Evolutionary conservation across 495 filamentous ascomycete species (phyloP), one percentile per base, ranked within the genome.

Genomic region (Podospora conica): DNA sequence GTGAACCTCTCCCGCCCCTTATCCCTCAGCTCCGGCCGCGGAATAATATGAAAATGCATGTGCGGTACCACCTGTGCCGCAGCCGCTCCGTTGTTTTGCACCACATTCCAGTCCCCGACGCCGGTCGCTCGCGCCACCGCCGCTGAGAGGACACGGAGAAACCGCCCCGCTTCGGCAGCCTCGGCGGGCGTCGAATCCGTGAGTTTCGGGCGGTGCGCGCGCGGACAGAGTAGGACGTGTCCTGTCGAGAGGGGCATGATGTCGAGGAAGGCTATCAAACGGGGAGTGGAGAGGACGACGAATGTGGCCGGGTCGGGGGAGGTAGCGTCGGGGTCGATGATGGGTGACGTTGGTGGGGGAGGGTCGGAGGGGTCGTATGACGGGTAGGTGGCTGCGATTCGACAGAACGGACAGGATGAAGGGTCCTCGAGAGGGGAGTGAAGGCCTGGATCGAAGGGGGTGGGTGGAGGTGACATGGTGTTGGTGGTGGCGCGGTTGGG

Each of bases 11-110:
- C 76, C 76, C 78, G 69, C 78, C 80, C 23, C 68, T 73, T 65
- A 53, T 73, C 75, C 71, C 80, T 71, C 31, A 85, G 68, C 74
- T 83, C 82, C 25, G 85, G 83, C 25, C 93, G 78, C 3, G 93
- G 93, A 55, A 97, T 94, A 25, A 98, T 83, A 69, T 98, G 94
- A 76, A 93, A 97, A 75, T 97, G 93, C 7, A 94, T 88, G 76
- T 97, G 93, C 22, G 88, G 87, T 2, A 98, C 92, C 23, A 93
- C 91, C 78, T 98, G 94, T 8, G 92, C 93, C 11, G 94, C 94
- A 24, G 90, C 81, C 0, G 85, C 86, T 3, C 93, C 93, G 76
- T 97, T 98, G 77, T 98, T 98, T 80, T 96, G 92, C 66, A 96
- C 90, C 22, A 97, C 84, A 77, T 98, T 98, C 88, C 90, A 94